These are phyloP conservation scores for Melaleuca alternifolia DNA, from an alignment of 345 rosid genomes.

Conservation along the genomic window DNA sequence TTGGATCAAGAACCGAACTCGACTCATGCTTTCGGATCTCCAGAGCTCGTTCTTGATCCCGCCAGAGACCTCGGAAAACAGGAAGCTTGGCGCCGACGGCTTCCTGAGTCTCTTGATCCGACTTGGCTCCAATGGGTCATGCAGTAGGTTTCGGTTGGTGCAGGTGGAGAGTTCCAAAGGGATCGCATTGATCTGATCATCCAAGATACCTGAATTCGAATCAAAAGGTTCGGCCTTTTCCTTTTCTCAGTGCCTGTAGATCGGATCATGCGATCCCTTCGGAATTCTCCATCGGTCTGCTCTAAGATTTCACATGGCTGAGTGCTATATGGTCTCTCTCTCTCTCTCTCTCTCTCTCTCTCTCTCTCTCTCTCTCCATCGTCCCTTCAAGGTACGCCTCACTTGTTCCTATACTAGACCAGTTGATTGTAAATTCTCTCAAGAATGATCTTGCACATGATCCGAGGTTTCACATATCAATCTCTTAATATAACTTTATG, in stretches of 20 bases:
- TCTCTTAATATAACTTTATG: background rate
- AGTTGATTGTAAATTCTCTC: background rate
- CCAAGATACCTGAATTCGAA: background rate
- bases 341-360: background rate
- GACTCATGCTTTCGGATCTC: background rate
- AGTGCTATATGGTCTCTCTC: background rate
- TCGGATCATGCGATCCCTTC: constrained; percentile 62
- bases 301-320: background rate
- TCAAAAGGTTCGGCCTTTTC: background rate
- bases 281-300: constrained; percentile 40
- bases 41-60: background rate
- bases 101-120: background rate
- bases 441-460: background rate
- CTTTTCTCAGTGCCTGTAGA: background rate
- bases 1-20: background rate
- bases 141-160: constrained; percentile 11
- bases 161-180: constrained; percentile 59
- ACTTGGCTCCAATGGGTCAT: background rate
- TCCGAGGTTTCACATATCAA: background rate
- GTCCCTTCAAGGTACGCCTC: background rate
- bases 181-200: constrained; percentile 63
- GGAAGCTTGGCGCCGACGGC: background rate
- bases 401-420: background rate
- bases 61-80: background rate
- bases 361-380: background rate